Percentiles rank a stretch among this genome's conserved stretches.
phyloP scores from a whole-genome alignment of 2,329 filamentous ascomycete genomes.

The Pseudocercospora fijiensis region DNA sequence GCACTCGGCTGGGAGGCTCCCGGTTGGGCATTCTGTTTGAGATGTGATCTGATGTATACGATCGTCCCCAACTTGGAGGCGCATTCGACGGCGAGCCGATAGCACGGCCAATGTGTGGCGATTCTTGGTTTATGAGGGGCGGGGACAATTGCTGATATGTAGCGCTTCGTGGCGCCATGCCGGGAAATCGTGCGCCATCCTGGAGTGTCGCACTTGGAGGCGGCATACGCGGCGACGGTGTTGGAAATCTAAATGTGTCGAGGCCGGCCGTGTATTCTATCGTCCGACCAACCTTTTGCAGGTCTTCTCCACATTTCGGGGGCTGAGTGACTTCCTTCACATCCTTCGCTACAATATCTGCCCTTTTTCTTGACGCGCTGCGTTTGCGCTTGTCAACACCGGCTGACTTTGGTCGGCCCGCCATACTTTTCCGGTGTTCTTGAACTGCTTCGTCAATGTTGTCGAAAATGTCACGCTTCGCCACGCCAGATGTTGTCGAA shows the following conservation, averaged over 20 bases:
- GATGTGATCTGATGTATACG: conserved; percentile 26
- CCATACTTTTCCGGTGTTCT: conserved; percentile 14
- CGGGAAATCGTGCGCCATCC: conserved; percentile 2
- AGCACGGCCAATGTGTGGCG: conserved; percentile 26
- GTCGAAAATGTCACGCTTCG: conserved; percentile 1
- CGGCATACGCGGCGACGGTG: conserved; percentile 29
- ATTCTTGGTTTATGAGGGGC: conserved; percentile 12
- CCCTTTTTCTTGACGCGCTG: conserved; percentile 8
- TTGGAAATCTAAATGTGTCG: conserved; percentile 34
- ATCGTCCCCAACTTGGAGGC: conserved; percentile 28
- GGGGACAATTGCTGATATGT: conserved; percentile 13
- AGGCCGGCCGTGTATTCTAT: conserved; percentile 29
- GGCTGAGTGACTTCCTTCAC: conserved; percentile 6
- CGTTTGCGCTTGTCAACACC: conserved; percentile 23
- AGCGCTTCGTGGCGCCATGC: neutral
- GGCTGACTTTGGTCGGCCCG: conserved; percentile 16
- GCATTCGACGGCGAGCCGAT: conserved; percentile 27
- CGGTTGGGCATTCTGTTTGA: conserved; percentile 13
- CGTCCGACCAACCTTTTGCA: conserved; percentile 20
- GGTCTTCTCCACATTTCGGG: conserved; percentile 21
- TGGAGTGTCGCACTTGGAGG: conserved; percentile 27
- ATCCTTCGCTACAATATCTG: conserved; percentile 2
- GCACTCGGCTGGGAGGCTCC: conserved; percentile 9
- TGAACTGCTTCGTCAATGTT: conserved; percentile 14
- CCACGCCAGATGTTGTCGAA: neutral